These are phyloP conservation scores for Xylaria sp. DNA, from an alignment of 2,329 filamentous ascomycete genomes.

Conservation along the genomic window DNA sequence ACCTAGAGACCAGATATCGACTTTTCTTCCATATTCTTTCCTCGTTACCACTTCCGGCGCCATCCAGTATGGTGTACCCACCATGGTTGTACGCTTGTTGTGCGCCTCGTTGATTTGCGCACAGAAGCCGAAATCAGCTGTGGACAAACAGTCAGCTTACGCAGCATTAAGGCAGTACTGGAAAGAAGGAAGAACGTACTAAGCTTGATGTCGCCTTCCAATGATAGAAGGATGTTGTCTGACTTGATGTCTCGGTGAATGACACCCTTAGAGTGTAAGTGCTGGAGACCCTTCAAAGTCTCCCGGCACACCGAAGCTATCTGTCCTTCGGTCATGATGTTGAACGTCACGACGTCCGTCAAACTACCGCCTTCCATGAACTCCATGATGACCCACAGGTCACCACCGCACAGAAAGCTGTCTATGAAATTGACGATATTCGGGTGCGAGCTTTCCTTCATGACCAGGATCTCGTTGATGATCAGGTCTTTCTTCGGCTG, in stretches of 20 bases:
- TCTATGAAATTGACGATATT: conserved; percentile 99
- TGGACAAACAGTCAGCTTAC: conserved; percentile 17
- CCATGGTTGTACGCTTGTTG: conserved; percentile 98
- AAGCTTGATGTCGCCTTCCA: conserved; percentile 96
- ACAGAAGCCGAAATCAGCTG: conserved; percentile 97
- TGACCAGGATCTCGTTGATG: conserved; percentile 98
- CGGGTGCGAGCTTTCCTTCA: conserved; percentile 98
- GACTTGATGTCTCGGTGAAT: conserved; percentile 99
- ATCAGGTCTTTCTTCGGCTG: conserved; percentile 99
- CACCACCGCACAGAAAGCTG: conserved; percentile 85
- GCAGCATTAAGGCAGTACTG: neutral
- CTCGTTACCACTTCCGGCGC: conserved; percentile 95
- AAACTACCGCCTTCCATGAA: conserved; percentile 98
- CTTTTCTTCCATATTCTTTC: conserved; percentile 97
- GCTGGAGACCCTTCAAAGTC: conserved; percentile 87
- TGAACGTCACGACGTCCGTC: conserved; percentile 98
- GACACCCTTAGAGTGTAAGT: conserved; percentile 95
- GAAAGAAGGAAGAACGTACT: conserved; percentile 62
- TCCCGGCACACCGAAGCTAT: conserved; percentile 95
- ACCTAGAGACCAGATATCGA: conserved; percentile 97
- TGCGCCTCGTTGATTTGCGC: conserved; percentile 97
- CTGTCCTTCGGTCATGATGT: conserved; percentile 98
- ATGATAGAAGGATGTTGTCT: conserved; percentile 91
- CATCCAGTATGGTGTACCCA: conserved; percentile 99
- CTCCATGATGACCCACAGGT: conserved; percentile 99